These are phyloP conservation scores for Ustilago curta DNA, from an alignment of 1,284 basidiomycete species.

Conservation along the genomic window DNA sequence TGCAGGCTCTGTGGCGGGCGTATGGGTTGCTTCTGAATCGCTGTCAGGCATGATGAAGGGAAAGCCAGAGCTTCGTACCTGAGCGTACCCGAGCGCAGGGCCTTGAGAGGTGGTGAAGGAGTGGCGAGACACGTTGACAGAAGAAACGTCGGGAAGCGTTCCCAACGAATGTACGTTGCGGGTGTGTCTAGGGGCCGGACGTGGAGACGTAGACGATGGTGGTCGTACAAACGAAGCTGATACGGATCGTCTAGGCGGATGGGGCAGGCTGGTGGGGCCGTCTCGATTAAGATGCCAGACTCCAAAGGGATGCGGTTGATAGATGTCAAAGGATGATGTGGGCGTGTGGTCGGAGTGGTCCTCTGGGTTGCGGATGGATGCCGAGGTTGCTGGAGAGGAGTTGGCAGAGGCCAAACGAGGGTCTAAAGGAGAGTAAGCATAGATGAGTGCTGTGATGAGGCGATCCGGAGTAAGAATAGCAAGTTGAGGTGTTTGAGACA, in stretches of 20 bases:
- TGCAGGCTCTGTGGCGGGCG: constrained; percentile 30
- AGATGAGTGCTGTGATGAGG: background rate
- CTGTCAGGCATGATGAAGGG: constrained; percentile 53
- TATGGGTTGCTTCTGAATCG: constrained; percentile 32
- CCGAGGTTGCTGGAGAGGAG: background rate
- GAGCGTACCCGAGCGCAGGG: constrained; percentile 40
- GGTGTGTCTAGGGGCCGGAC: constrained; percentile 8
- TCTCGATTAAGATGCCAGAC: constrained; percentile 36
- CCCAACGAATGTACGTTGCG: constrained; percentile 45
- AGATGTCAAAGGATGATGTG: constrained; percentile 14
- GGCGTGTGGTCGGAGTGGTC: background rate
- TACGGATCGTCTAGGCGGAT: constrained; percentile 29
- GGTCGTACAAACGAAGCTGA: constrained; percentile 28
- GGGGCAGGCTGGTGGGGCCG: constrained; percentile 37
- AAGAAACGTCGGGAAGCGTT: constrained; percentile 31
- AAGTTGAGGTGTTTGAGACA: background rate
- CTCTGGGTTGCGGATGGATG: background rate
- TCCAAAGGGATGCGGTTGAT: constrained; percentile 40
- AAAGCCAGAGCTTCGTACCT: constrained; percentile 43
- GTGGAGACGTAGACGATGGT: background rate
- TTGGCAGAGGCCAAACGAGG: constrained; percentile 8
- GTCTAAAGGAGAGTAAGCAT: constrained; percentile 19
- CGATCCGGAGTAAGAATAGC: background rate
- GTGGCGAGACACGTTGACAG: constrained; percentile 32
- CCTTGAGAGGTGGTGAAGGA: constrained; percentile 13